These are phyloP conservation scores for Hypoxylon crocopeplum DNA, from an alignment of 495 filamentous ascomycete species.

Conservation along the genomic window DNA sequence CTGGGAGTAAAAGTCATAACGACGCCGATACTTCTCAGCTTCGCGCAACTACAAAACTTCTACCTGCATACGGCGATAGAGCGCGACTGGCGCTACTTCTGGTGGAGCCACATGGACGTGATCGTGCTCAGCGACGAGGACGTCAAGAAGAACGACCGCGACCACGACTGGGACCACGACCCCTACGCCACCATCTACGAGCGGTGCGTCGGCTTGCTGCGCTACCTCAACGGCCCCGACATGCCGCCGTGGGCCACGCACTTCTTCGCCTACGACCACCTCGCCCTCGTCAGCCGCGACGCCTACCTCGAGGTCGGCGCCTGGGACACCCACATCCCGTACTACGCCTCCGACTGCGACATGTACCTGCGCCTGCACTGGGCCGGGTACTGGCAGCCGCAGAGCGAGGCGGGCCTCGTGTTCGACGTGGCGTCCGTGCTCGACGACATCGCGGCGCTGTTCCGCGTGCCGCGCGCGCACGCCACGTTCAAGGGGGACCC, in stretches of 20 bases:
- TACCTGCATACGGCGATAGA: slow-evolving; percentile 55
- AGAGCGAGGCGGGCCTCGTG: slow-evolving; percentile 53
- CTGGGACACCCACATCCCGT: slow-evolving; percentile 69
- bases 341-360: slow-evolving; percentile 63
- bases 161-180: slow-evolving; percentile 46
- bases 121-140: slow-evolving; percentile 57
- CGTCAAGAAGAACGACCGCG: slow-evolving; percentile 48
- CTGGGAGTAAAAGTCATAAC: slow-evolving; percentile 62
- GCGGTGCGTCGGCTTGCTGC: slow-evolving; percentile 43
- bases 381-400: slow-evolving; percentile 56
- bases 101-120: slow-evolving; percentile 68
- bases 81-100: slow-evolving; percentile 60
- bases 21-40: slow-evolving; percentile 66
- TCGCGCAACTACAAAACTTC: slow-evolving; percentile 69
- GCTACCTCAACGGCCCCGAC: slow-evolving; percentile 38
- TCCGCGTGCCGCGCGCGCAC: slow-evolving; percentile 44
- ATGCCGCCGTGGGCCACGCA: slow-evolving; percentile 53
- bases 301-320: slow-evolving; percentile 60
- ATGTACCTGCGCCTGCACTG: slow-evolving; percentile 63
- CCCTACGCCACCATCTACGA: slow-evolving; percentile 56
- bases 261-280: slow-evolving; percentile 64
- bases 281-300: slow-evolving; percentile 62
- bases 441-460: slow-evolving; percentile 54
- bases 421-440: slow-evolving; percentile 57
- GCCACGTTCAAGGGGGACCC: slow-evolving; percentile 43